phyloP scores from a whole-genome alignment of 2,329 filamentous ascomycete species.

The Alternaria postmessia region DNA sequence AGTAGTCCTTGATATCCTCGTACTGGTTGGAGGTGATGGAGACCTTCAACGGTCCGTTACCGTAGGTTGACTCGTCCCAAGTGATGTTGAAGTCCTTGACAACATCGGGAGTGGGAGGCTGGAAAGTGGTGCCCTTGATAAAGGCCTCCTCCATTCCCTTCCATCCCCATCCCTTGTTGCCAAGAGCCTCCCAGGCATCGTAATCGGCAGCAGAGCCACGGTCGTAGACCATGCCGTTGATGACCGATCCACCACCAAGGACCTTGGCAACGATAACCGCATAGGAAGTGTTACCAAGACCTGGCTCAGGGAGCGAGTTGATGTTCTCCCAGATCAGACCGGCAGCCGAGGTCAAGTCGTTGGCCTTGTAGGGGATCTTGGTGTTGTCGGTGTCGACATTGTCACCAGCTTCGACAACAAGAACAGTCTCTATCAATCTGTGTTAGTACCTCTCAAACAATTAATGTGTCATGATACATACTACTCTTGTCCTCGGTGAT shows the following conservation, averaged over 20 bases:
- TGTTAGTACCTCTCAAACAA: slow-evolving; percentile 4
- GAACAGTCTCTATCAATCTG: slow-evolving; percentile 26
- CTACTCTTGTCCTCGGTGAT: slow-evolving; percentile 35
- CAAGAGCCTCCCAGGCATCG: slow-evolving; percentile 66
- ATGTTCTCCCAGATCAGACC: slow-evolving; percentile 33
- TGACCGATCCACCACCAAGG: slow-evolving; percentile 37
- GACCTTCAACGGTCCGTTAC: slow-evolving; percentile 35
- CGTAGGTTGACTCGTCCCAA: slow-evolving; percentile 35
- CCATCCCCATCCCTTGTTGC: slow-evolving; percentile 68
- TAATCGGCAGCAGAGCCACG: slow-evolving; percentile 47
- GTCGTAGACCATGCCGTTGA: slow-evolving; percentile 51
- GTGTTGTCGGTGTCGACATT: slow-evolving; percentile 33
- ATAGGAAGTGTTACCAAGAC: slow-evolving; percentile 31
- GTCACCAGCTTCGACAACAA: slow-evolving; percentile 39
- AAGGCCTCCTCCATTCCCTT: slow-evolving; percentile 50
- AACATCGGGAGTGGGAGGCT: slow-evolving; percentile 29
- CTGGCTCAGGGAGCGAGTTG: slow-evolving; percentile 32
- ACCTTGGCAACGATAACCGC: slow-evolving; percentile 37
- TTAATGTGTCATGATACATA: slow-evolving; percentile 8
- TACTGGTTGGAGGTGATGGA: slow-evolving; percentile 40
- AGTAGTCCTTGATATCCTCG: slow-evolving; percentile 36
- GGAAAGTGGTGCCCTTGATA: slow-evolving; percentile 39
- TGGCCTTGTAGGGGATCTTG: slow-evolving; percentile 40
- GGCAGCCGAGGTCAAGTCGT: slow-evolving; percentile 29
- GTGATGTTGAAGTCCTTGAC: slow-evolving; percentile 37